Conservation (phyloP, 345 rosid species). For the Camelina hispida region DNA sequence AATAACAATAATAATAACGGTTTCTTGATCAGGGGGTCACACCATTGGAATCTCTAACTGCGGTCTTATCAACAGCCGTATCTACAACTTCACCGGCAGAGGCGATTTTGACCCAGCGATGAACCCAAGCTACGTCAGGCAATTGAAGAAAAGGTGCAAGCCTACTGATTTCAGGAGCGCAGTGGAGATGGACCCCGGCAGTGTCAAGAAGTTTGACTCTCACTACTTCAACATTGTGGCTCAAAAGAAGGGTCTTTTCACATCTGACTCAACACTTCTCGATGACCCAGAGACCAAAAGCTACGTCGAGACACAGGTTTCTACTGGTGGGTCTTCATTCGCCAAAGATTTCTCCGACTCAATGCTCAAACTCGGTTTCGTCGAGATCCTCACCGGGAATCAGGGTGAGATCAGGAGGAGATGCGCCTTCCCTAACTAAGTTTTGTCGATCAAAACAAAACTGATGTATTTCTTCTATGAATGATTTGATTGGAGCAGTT, state of each 20-base stretch:
- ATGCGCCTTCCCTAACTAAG: slow-evolving; percentile 46
- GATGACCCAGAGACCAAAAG: slow-evolving; percentile 47
- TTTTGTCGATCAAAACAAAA: neutral
- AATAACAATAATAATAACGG: neutral
- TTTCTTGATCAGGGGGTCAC: slow-evolving; percentile 55
- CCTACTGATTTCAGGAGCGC: slow-evolving; percentile 44
- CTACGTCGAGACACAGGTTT: slow-evolving; percentile 46
- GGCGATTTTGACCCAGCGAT: slow-evolving; percentile 65
- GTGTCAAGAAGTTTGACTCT: slow-evolving; percentile 56
- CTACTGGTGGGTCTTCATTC: slow-evolving; percentile 45
- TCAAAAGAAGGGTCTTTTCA: slow-evolving; percentile 59
- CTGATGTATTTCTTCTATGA: no score
- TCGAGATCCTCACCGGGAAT: slow-evolving; percentile 52
- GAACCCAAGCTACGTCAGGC: slow-evolving; percentile 52
- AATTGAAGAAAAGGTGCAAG: slow-evolving; percentile 55
- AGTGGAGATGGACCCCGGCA: slow-evolving; percentile 70
- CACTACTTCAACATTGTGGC: slow-evolving; percentile 54
- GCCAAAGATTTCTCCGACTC: slow-evolving; percentile 57
- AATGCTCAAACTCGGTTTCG: slow-evolving; percentile 63
- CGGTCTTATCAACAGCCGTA: slow-evolving; percentile 39
- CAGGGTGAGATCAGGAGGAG: slow-evolving; percentile 62
- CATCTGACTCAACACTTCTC: slow-evolving; percentile 69
- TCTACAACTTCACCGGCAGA: slow-evolving; percentile 66
- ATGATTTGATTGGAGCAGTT: neutral
- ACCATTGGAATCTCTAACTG: slow-evolving; percentile 66